Conservation (phyloP, 2,329 filamentous ascomycete species). For the Davidsoniella eucalypti region DNA sequence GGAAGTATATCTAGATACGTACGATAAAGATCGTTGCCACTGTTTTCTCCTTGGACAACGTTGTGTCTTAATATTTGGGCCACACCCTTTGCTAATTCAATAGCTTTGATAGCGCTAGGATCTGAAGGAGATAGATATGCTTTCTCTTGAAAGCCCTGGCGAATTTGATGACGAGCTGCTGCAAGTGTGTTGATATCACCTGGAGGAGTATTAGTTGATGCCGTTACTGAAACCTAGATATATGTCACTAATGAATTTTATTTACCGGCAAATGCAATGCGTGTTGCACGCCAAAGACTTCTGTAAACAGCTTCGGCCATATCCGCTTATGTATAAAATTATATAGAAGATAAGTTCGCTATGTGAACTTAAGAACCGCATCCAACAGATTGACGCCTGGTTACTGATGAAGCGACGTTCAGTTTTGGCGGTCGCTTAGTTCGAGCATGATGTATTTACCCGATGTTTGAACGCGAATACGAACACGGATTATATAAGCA, state of each 20-base stretch:
- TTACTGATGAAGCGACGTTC: no score
- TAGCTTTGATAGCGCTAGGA: constrained; percentile 42
- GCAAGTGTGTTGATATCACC: constrained; percentile 53
- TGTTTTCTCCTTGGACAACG: constrained; percentile 62
- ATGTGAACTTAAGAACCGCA: no score
- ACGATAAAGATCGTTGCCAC: constrained; percentile 42
- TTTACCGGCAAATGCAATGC: constrained; percentile 68
- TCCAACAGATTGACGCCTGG: no score
- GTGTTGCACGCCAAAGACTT: constrained; percentile 61
- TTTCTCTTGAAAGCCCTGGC: constrained; percentile 55
- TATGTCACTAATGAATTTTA: not conserved
- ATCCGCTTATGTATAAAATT: constrained; percentile 1
- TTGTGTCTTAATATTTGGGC: constrained; percentile 67
- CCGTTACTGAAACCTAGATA: not conserved
- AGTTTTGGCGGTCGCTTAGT: no score
- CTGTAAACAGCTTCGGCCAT: constrained; percentile 68
- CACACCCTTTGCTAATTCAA: constrained; percentile 69
- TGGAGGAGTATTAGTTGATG: constrained; percentile 21
- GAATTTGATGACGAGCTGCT: constrained; percentile 57
- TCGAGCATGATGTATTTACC: not conserved
- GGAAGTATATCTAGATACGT: constrained; percentile 20
- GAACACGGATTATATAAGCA: constrained; percentile 1
- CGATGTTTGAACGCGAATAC: not conserved
- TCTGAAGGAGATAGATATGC: constrained; percentile 39
- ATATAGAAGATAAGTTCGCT: no score